Evolutionary conservation across 2,329 filamentous ascomycete genomes (phyloP).

Genomic region (Pseudogymnoascus sp.): DNA sequence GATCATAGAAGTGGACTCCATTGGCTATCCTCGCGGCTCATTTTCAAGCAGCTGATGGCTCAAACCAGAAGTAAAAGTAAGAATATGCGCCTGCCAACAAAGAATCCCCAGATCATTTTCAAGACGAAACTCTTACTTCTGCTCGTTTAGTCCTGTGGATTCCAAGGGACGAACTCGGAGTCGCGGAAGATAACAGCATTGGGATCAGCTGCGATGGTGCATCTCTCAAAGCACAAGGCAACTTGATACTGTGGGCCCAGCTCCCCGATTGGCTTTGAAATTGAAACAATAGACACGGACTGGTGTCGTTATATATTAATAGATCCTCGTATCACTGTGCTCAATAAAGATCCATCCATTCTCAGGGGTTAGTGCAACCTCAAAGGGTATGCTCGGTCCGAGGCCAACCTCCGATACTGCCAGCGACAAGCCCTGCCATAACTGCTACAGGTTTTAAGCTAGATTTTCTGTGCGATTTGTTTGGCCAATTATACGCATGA

Average conservation of each 20-base stretch:
- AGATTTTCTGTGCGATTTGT: not conserved
- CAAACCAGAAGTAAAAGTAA: not conserved
- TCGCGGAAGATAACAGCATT: not conserved
- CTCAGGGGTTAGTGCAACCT: not conserved
- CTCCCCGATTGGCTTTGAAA: not conserved
- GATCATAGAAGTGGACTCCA: slow-evolving; percentile 40
- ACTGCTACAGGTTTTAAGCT: slow-evolving; percentile 40
- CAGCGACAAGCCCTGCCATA: slow-evolving; percentile 76
- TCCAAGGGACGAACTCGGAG: not conserved
- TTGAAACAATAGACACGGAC: not conserved
- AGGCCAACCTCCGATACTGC: slow-evolving; percentile 69
- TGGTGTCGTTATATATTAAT: not conserved
- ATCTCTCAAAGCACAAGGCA: not conserved
- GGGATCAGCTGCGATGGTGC: not conserved
- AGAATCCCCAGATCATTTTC: not conserved
- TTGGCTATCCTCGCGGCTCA: not conserved
- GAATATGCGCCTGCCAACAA: not conserved
- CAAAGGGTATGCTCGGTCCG: slow-evolving; percentile 48
- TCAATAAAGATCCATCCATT: not conserved
- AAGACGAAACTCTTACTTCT: not conserved
- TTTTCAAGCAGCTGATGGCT: not conserved
- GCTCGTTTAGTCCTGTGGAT: not conserved
- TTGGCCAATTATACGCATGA: not conserved
- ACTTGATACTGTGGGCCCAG: not conserved
- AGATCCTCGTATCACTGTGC: not conserved